These are phyloP conservation scores for Monosporozyma aquatica DNA, from an alignment of 805 yeast genomes.

Conservation along the genomic window DNA sequence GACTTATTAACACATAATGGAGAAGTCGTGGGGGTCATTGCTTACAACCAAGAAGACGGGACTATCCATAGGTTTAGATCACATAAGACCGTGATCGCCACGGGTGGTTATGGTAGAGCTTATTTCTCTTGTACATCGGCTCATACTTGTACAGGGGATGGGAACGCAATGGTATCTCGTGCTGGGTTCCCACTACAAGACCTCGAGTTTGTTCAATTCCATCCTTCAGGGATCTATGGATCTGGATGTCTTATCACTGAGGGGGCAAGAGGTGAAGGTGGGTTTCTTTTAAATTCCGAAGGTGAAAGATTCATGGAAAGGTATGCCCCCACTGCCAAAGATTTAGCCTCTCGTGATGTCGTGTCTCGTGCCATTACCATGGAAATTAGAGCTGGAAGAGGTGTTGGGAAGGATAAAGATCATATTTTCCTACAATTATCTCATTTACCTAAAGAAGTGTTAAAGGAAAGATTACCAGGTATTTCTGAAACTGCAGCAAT, in stretches of 20 bases:
- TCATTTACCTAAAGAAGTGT: conserved; percentile 84
- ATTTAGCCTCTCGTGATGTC: conserved; percentile 95
- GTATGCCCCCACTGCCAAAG: conserved; percentile 98
- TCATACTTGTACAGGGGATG: conserved; percentile 99
- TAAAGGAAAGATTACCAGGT: conserved; percentile 96
- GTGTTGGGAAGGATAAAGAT: conserved; percentile 94
- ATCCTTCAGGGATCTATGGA: conserved; percentile 98
- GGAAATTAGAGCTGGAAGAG: conserved; percentile 98
- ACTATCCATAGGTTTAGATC: conserved; percentile 96
- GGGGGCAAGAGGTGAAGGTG: conserved; percentile 99
- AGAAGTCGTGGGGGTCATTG: conserved; percentile 92
- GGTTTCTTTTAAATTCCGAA: conserved; percentile 87
- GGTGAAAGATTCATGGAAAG: conserved; percentile 99
- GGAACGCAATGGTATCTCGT: conserved; percentile 95
- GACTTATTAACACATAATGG: conserved; percentile 93
- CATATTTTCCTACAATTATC: conserved; percentile 91
- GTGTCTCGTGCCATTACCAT: conserved; percentile 96
- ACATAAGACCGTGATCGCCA: conserved; percentile 91
- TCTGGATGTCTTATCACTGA: conserved; percentile 98
- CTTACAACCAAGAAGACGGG: conserved; percentile 98
- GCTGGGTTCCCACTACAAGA: conserved; percentile 98
- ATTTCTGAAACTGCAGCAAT: conserved; percentile 97
- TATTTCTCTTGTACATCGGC: conserved; percentile 99
- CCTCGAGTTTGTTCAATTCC: conserved; percentile 96
- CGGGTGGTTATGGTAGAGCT: conserved; percentile 98